Evolutionary conservation across 228 moss, liverwort and hornwort species (phyloP), one percentile per base, ranked within the genome.

Genomic region (Sphagnum magellanicum): DNA sequence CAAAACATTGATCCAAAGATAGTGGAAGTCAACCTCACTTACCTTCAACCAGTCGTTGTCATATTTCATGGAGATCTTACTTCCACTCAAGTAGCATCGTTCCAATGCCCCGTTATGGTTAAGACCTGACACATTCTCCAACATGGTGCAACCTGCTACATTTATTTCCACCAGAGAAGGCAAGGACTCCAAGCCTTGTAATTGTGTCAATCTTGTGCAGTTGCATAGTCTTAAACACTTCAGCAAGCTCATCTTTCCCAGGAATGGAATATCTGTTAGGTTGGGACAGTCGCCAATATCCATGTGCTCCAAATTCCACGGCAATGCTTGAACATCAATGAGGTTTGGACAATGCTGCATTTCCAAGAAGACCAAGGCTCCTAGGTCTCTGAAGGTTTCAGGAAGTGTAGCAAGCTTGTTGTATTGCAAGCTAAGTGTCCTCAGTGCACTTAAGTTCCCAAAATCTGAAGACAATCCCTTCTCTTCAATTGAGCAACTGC

Each of bases 21-120:
- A 53, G 53, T 12, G 12, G 0, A 53, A 1, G 7, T 53, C 53
- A 1, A 53, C 0, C 53, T 53, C 53, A 53, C 4, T 4, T 16
- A 70, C 69, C 69, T 70, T 60, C 6, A 59, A 70, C 69, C 69
- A 70, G 48, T 59, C 50, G 15, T n/a, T 70, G 10, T 70, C 48
- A 16, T 70, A 70, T 59, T 10, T 2, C 15, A 70, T 46, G 9
- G 60, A 46, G 15, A 70, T 59, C 14, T 61, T 60, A 60, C 69
- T 70, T 9, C 69, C 69, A 50, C 50, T 69, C 69, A 69, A 60
- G 49, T 60, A 59, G 9, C 59, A 50, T 8, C 10, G 8, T 12
- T 49, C 5, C 9, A 69, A 3, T 5, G 60, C 60, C 15, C 48
- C 59, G 16, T 15, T 50, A n/a, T 60, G 10, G 49, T 49, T 50